Conservation (phyloP, 202 grass and related monocot species). For the Digitaria exilis region DNA sequence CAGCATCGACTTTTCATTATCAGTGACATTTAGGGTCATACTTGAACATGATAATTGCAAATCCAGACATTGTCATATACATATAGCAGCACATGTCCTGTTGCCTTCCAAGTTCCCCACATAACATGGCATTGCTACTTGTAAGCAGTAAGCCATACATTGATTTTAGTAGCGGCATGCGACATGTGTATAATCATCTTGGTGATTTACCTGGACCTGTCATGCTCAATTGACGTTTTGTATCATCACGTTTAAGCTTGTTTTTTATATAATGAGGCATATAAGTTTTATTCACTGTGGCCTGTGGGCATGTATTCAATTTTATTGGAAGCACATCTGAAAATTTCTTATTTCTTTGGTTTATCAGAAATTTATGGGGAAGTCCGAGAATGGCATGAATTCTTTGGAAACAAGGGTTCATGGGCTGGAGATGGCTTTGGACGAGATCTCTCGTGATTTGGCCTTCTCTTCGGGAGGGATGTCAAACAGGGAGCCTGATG, state of each 20-base stretch:
- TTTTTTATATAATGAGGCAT: background rate
- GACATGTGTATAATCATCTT: constrained; percentile 4
- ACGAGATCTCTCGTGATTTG: constrained; percentile 85
- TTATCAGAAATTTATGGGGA: constrained; percentile 92
- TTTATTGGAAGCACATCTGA: constrained; percentile 37
- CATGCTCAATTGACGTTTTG: background rate
- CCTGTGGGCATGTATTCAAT: too few species aligned
- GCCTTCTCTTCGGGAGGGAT: constrained; percentile 70
- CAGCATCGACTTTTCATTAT: constrained; percentile 25
- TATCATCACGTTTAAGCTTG: background rate
- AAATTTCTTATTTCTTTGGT: constrained; percentile 17
- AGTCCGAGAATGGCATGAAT: constrained; percentile 83
- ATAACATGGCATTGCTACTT: constrained; percentile 16
- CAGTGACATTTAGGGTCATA: background rate
- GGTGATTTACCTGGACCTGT: background rate
- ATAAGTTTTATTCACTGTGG: background rate
- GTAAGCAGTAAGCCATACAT: background rate
- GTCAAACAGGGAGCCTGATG: constrained; percentile 61
- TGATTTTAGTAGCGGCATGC: constrained; percentile 26
- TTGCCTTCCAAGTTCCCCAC: constrained; percentile 9
- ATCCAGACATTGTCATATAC: constrained; percentile 32
- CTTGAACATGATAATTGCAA: constrained; percentile 28
- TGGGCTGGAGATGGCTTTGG: constrained; percentile 87
- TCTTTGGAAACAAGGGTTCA: constrained; percentile 85
- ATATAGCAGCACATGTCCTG: constrained; percentile 23